These are phyloP conservation scores for Digitaria exilis DNA, from an alignment of 202 grass and related monocot genomes.

Conservation along the genomic window DNA sequence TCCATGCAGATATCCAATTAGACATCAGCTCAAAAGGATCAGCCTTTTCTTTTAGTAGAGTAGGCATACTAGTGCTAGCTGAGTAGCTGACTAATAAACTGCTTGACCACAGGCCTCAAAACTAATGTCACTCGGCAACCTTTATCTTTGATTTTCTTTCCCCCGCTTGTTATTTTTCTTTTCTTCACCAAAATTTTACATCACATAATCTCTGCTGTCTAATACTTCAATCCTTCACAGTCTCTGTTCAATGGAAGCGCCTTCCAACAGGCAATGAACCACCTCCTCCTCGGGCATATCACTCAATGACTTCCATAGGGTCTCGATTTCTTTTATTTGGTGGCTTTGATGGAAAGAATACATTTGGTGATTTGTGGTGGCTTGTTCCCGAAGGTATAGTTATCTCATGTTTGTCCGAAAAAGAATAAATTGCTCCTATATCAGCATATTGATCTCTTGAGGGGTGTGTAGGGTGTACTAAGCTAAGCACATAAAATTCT, in stretches of 20 bases:
- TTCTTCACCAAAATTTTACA: background rate
- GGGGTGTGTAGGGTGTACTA: background rate
- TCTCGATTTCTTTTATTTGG: constrained; percentile 93
- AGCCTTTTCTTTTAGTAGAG: background rate
- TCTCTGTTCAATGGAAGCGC: constrained; percentile 91
- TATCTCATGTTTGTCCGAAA: constrained; percentile 8
- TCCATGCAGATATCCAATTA: background rate
- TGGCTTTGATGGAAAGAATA: constrained; percentile 97
- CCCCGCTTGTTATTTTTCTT: background rate
- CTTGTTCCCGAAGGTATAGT: constrained; percentile 91
- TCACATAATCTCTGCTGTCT: constrained; percentile 18
- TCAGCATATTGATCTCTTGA: constrained; percentile 29
- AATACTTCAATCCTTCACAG: constrained; percentile 52
- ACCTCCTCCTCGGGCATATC: constrained; percentile 83
- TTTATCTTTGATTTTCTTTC: background rate
- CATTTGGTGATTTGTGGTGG: constrained; percentile 98
- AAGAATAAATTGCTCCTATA: no score
- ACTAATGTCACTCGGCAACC: background rate
- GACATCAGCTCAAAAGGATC: background rate
- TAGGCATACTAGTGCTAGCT: background rate
- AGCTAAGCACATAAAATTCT: background rate
- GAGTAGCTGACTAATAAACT: background rate
- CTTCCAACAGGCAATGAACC: constrained; percentile 75
- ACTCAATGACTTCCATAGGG: constrained; percentile 85
- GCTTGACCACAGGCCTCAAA: background rate